phyloP scores from a whole-genome alignment of 1,284 basidiomycete species.

The Inonotus hispidus region DNA sequence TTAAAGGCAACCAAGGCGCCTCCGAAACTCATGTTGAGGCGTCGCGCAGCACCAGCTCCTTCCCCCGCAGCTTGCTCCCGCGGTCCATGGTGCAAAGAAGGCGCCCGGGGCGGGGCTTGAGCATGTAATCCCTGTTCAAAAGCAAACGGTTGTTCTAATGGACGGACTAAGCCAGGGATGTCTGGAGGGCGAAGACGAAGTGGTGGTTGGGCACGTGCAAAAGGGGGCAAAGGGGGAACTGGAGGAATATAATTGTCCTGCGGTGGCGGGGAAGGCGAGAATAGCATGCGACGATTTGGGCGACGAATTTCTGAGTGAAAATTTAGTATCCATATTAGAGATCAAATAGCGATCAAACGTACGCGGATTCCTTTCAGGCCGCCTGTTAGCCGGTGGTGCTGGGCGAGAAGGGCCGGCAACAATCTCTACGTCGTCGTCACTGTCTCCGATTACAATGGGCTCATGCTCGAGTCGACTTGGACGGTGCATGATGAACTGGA shows the following conservation, averaged over 20 bases:
- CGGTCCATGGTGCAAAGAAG: slow-evolving; percentile 14
- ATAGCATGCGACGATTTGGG: slow-evolving; percentile 23
- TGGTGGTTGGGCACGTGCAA: slow-evolving; percentile 14
- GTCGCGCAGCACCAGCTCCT: slow-evolving; percentile 36
- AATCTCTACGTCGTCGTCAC: slow-evolving; percentile 30
- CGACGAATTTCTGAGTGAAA: slow-evolving; percentile 1
- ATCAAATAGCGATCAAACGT: neutral
- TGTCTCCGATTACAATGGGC: slow-evolving; percentile 32
- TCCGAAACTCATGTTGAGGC: slow-evolving; percentile 55
- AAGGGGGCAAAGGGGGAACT: slow-evolving; percentile 38
- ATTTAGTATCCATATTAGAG: neutral
- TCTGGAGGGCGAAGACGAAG: slow-evolving; percentile 24
- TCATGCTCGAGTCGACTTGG: slow-evolving; percentile 22
- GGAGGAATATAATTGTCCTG: slow-evolving; percentile 25
- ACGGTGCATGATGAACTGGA: slow-evolving; percentile 17
- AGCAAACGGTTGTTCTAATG: slow-evolving; percentile 37
- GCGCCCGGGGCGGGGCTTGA: slow-evolving; percentile 19
- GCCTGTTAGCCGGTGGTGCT: slow-evolving; percentile 14
- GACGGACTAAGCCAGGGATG: slow-evolving; percentile 33
- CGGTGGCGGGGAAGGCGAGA: slow-evolving; percentile 41
- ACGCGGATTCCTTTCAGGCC: slow-evolving; percentile 5
- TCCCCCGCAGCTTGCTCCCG: neutral
- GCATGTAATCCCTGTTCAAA: slow-evolving; percentile 34
- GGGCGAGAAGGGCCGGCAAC: slow-evolving; percentile 15
- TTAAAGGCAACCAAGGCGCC: slow-evolving; percentile 54